phyloP scores from a whole-genome alignment of 108 stramenopile species.

The Parietichytrium sp. region DNA sequence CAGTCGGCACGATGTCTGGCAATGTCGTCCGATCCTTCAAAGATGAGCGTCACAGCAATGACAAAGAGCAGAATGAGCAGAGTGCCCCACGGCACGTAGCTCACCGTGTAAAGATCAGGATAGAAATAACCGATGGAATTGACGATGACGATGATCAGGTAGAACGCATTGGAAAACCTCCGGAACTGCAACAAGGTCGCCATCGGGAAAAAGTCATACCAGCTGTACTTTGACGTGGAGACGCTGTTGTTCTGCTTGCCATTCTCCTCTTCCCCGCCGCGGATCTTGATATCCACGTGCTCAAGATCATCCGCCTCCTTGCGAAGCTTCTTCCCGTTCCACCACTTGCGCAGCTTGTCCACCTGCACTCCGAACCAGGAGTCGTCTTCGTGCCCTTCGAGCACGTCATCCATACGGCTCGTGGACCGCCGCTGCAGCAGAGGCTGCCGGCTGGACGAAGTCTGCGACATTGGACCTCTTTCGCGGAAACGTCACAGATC shows the following conservation, averaged over 20 bases:
- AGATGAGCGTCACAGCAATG: slow-evolving; percentile 76
- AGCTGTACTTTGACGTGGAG: slow-evolving; percentile 48
- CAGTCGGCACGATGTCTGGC: slow-evolving; percentile 80
- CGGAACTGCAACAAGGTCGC: slow-evolving; percentile 51
- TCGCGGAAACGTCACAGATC: too few species aligned
- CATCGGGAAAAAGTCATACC: slow-evolving; percentile 51
- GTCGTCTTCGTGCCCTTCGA: too few species aligned
- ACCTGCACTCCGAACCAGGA: too few species aligned
- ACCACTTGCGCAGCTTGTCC: too few species aligned
- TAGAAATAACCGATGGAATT: slow-evolving; percentile 88
- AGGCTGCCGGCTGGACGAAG: too few species aligned
- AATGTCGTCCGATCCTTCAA: slow-evolving; percentile 85
- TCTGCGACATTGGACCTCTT: too few species aligned
- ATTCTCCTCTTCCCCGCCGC: too few species aligned
- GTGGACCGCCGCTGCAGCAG: too few species aligned
- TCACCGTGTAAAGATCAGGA: slow-evolving; percentile 70
- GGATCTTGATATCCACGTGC: too few species aligned
- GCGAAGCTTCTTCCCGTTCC: too few species aligned
- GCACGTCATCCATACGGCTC: too few species aligned
- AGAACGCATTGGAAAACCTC: slow-evolving; percentile 85
- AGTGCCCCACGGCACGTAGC: slow-evolving; percentile 87
- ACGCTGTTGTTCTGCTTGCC: neutral
- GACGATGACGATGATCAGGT: slow-evolving; percentile 82
- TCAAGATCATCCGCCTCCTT: too few species aligned
- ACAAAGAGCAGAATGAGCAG: slow-evolving; percentile 75